Conservation (phyloP, 1,139 yeast species). For the Pichia sp. region DNA sequence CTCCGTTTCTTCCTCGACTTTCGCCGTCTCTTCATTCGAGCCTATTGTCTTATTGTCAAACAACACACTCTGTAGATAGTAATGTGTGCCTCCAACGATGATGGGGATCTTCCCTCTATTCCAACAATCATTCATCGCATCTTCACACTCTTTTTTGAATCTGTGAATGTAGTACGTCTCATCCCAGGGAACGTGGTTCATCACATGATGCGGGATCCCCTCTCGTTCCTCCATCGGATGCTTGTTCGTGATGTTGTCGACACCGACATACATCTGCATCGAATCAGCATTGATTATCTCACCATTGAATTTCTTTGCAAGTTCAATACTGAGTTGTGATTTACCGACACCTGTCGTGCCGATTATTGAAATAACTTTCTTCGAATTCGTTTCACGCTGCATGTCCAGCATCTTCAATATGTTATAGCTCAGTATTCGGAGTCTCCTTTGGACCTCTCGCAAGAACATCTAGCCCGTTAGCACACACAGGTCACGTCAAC, state of each 20-base stretch:
- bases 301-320: constrained; percentile 77
- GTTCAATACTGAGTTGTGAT: constrained; percentile 78
- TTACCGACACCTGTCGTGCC: constrained; percentile 99
- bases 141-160: constrained; percentile 69
- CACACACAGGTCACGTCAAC: too few species aligned
- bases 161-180: constrained; percentile 84
- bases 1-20: constrained; percentile 13
- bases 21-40: constrained; percentile 29
- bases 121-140: constrained; percentile 60
- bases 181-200: constrained; percentile 79
- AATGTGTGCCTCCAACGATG: constrained; percentile 95
- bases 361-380: constrained; percentile 32
- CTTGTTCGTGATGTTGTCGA: constrained; percentile 83
- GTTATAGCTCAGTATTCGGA: background rate
- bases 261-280: constrained; percentile 84
- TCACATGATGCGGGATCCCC: constrained; percentile 79
- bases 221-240: constrained; percentile 79
- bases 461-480: too few species aligned
- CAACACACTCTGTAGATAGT: constrained; percentile 76
- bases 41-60: constrained; percentile 65
- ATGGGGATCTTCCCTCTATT: constrained; percentile 74
- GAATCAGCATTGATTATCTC: constrained; percentile 96
- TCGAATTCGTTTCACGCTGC: constrained; percentile 2
- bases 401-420: constrained; percentile 1
- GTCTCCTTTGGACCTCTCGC: too few species aligned